Evolutionary conservation across 202 grass and related monocot genomes (phyloP), one percentile per base, ranked within the genome.

Genomic region (Alloteropsis angusta): DNA sequence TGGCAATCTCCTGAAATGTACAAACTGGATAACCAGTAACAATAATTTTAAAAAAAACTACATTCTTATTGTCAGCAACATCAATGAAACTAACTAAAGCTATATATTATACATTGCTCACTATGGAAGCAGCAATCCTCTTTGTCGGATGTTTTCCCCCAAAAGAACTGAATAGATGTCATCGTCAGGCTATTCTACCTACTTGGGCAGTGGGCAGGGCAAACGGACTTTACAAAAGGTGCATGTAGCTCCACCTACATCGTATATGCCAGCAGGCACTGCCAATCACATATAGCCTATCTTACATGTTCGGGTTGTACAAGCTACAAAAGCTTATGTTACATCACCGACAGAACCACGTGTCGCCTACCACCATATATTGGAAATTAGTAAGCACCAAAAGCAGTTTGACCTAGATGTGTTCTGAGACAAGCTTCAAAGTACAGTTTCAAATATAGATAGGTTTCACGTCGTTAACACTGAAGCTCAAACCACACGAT

Each of bases 391-490:
- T 85, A 68, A 48, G 43, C 74, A 65, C 52, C 58, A 55, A 60
- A 70, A n/a, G 22, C 43, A 65, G 77, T 65, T 62, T 54, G 59
- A 19, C 57, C 41, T 59, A 59, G 43, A 73, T 59, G 83, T 11
- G 48, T 39, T 48, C 13, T 14, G 38, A 74, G 41, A 45, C 21
- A 74, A 76, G 48, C 36, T 72, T 45, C 25, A 78, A 84, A 39
- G 4, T 44, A 36, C 47, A 43, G 77, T 60, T 67, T 90, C 76
- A 97, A 80, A 97, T 97, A 61, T 97, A 97, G 84, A 97, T 93
- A 55, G 93, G 88, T 71, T 97, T 97, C 72, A 97, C 93, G 77
- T 97, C 93, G 71, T 88, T 93, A 42, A 82, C 78, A 41, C 88
- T 80, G 1, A 97, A 97, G 59, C 82, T 88, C 69, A 73, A 66